phyloP scores from a whole-genome alignment of 345 rosid genomes.

The Laguncularia racemosa region DNA sequence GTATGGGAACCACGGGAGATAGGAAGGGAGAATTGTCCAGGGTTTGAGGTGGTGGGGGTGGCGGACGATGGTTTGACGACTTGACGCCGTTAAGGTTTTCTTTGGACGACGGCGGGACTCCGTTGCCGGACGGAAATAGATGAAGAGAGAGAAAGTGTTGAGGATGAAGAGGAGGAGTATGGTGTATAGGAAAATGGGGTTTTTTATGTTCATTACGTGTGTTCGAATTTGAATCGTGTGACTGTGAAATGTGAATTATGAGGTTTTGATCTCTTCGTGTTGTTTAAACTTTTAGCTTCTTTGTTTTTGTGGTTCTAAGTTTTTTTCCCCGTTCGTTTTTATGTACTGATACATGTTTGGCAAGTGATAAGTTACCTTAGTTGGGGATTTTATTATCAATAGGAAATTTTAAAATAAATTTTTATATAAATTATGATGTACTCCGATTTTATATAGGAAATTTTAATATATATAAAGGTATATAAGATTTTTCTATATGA shows the following conservation, averaged over 20 bases:
- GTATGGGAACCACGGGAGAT: constrained; percentile 68
- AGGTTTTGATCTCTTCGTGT: neutral
- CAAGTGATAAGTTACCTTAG: no score
- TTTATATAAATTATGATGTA: no score
- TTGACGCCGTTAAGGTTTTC: constrained; percentile 4
- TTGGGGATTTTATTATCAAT: no score
- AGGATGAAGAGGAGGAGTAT: constrained; percentile 46
- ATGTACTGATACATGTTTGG: no score
- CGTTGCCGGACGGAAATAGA: constrained; percentile 50
- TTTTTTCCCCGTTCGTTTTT: no score
- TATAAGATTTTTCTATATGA: no score
- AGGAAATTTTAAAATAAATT: no score
- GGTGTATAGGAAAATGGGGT: constrained; percentile 37
- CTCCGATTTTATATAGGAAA: no score
- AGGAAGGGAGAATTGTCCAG: constrained; percentile 87
- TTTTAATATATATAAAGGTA: no score
- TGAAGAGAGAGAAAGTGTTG: constrained; percentile 50
- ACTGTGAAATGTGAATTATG: neutral
- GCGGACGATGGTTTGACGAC: constrained; percentile 6
- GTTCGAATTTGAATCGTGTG: neutral
- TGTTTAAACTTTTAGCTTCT: no score
- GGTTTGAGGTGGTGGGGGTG: constrained; percentile 24
- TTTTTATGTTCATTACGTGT: constrained; percentile 29
- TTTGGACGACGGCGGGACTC: neutral
- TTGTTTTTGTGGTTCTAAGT: no score